Percentiles rank a stretch among this genome's conserved stretches.
phyloP scores from a whole-genome alignment of 345 rosid species.

The Hypericum perforatum region DNA sequence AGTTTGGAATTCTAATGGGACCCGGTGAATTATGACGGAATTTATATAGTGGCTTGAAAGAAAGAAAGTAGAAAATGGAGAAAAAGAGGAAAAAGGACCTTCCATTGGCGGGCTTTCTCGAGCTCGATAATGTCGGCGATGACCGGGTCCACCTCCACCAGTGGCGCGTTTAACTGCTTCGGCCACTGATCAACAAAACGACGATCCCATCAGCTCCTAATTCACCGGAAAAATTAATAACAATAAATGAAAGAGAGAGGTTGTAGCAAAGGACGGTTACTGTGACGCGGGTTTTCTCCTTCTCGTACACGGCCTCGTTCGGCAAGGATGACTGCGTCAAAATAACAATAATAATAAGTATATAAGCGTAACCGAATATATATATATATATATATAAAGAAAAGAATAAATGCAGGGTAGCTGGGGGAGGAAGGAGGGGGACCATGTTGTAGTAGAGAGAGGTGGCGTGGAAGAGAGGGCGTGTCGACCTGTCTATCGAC shows the following conservation, averaged over 20 bases:
- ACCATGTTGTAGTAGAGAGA: conserved; percentile 57
- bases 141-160: conserved; percentile 88
- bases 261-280: conserved; percentile 28
- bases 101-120: conserved; percentile 98
- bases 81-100: conserved; percentile 30
- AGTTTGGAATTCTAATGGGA: too few species aligned
- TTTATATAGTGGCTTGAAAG: too few species aligned
- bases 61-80: too few species aligned
- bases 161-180: conserved; percentile 82
- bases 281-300: conserved; percentile 55
- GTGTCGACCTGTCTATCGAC: conserved; percentile 62
- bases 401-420: background rate
- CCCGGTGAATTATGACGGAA: too few species aligned
- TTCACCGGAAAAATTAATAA: background rate
- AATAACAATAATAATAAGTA: conserved; percentile 6
- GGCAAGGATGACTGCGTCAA: conserved; percentile 76
- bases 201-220: too few species aligned
- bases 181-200: conserved; percentile 56
- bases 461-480: conserved; percentile 61
- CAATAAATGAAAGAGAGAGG: background rate
- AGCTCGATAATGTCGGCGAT: conserved; percentile 91
- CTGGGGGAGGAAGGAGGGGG: conserved; percentile 1
- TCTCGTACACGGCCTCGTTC: conserved; percentile 82
- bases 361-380: background rate
- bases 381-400: background rate